Conservation (phyloP, 768 basidiomycete genomes). For the Suillus ampliporus region DNA sequence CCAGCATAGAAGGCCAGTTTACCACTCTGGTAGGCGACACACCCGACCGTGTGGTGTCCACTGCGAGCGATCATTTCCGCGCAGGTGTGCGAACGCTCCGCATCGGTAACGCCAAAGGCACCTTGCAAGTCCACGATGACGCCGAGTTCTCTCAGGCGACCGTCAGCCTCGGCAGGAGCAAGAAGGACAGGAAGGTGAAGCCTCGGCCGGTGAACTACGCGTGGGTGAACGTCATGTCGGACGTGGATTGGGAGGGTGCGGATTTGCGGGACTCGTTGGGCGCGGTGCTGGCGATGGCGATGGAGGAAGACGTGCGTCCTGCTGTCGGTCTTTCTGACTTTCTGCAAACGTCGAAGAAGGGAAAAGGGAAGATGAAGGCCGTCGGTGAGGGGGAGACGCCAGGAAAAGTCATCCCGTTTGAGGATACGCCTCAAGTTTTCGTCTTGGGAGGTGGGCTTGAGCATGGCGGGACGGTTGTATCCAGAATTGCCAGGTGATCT, state of each 20-base stretch:
- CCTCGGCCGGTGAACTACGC: slow-evolving; percentile 68
- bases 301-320: slow-evolving; percentile 39
- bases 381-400: slow-evolving; percentile 18
- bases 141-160: slow-evolving; percentile 29
- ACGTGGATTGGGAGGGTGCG: slow-evolving; percentile 84
- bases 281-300: slow-evolving; percentile 45
- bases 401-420: slow-evolving; percentile 41
- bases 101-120: slow-evolving; percentile 34
- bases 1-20: slow-evolving; percentile 55
- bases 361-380: slow-evolving; percentile 37
- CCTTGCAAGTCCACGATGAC: slow-evolving; percentile 29
- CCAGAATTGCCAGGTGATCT: slow-evolving; percentile 35
- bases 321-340: slow-evolving; percentile 29
- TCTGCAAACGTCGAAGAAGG: slow-evolving; percentile 11
- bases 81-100: slow-evolving; percentile 70
- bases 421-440: slow-evolving; percentile 40
- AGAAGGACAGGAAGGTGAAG: slow-evolving; percentile 38
- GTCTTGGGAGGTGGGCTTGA: slow-evolving; percentile 34
- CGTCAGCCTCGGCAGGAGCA: slow-evolving; percentile 26
- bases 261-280: slow-evolving; percentile 64
- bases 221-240: slow-evolving; percentile 82
- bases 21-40: slow-evolving; percentile 82
- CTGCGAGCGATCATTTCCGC: slow-evolving; percentile 72
- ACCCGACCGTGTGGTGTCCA: slow-evolving; percentile 68
- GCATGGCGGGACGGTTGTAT: slow-evolving; percentile 42